Base-by-base conservation (phyloP, 2,329 filamentous ascomycete species). In the Ceratocystis harringtonii region DNA sequence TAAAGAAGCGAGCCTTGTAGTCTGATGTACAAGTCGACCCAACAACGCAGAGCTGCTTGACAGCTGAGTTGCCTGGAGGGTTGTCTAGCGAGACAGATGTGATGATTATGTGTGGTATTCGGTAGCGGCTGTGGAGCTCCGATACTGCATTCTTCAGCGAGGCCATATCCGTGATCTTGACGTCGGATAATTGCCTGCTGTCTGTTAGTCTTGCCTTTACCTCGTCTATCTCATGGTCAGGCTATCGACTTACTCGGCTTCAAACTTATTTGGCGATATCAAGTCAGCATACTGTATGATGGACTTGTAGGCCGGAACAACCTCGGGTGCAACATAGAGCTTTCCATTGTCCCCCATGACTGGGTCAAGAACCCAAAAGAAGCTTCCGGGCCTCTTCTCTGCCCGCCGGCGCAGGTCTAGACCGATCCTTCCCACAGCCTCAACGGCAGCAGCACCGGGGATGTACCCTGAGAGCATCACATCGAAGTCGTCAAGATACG, bases 281-380 rank as follows among this genome's bases (percentile, higher is more conserved):
- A 99, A 75, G 75, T 99, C 94, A 1, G 94, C 92, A 71, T 92
- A 81, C 44, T 81, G 81, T 25, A 97, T 78, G 66, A 96, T 79
- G 28, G 79, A 79, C 76, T 90, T 92, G 75, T 97, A 99, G 15
- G 89, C 91, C 0, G 92, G 92, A 17, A 97, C 89, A 2, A 95
- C 90, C 69, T 95, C 90, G 70, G 92, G 86, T 5, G 87, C 89
- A 6, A 99, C 92, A 72, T 99, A 99, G 12, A 99, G 80, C 70
- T 83, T 84, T 62, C 91, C 94, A 71, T 96, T 91, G 73, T 99
- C 94, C 36, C 94, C 94, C 94, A 99, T 99, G 61, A 99, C 94
- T 0, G 95, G 94, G 74, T 99, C 94, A 30, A 99, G 81, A 2
- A 96, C 90, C 92, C 92, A 97, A 76, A 97, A 97, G 78, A 97